Base-by-base conservation (phyloP, 345 rosid species). In the Raphanus sativus region DNA sequence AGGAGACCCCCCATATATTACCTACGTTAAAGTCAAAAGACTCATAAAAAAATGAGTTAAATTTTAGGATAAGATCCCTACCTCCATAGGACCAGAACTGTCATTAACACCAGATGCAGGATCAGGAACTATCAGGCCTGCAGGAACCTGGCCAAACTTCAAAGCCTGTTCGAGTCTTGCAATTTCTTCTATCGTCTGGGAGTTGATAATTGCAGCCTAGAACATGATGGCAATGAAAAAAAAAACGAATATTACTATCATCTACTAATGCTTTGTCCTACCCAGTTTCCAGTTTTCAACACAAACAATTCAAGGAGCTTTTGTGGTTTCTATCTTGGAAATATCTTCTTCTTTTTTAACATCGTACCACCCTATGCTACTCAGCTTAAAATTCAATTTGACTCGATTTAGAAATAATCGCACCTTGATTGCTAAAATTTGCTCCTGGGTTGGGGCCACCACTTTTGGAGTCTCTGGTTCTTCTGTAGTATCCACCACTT, bases 141-240 rank as follows among this genome's bases (percentile, higher is more conserved):
- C 91, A 21, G 99, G 99, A 82, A 95, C 85, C 85, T 87, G 98
- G 25, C 99, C 99, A 1, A 96, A 86, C 89, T 85, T 86, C 84
- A 95, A 71, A 74, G 97, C 99, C 97, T 93, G 86, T 78, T 96
- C 99, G 9, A 96, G 98, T 85, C 98, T 88, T 30, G 97, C 96
- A 81, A 96, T 97, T 86, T 96, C 99, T 87, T 96, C 98, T 56
- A 96, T 89, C 56, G 98, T 96, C 90, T 96, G 97, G 34, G 99
- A 93, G 82, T 93, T 96, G 79, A 93, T 92, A 83, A 96, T 96
- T 69, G 99, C 99, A 69, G 99, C 97, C 98, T 96, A 91, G 13
- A 84, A 86, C 21, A 74, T 52, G 80, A 74, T 8, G 59, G 52
- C 75, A 79, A 83, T 12, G 15, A 72, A 38, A 32, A 32, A 32